Conservation (phyloP, 768 basidiomycete species). For the Atractiella rhizophila region DNA sequence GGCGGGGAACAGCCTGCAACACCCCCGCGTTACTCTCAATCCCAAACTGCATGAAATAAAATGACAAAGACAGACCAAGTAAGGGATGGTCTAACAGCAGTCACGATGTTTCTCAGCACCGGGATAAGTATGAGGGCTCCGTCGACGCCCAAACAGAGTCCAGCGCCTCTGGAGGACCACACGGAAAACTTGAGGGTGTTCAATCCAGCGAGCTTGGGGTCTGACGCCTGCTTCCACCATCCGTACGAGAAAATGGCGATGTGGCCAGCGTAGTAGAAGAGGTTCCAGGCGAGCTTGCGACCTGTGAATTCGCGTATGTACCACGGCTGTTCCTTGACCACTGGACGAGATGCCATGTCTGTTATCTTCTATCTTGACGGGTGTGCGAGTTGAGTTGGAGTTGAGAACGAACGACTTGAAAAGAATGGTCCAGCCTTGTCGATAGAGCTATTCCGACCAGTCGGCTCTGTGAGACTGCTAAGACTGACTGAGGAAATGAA, state of each 20-base stretch:
- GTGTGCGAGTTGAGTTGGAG: too few relatives aligned
- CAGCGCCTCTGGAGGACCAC: conserved; percentile 74
- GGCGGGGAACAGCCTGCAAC: conserved; percentile 44
- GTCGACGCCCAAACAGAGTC: conserved; percentile 65
- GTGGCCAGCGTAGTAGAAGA: conserved; percentile 49
- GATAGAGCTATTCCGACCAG: too few relatives aligned
- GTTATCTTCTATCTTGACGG: too few relatives aligned
- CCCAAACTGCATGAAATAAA: conserved; percentile 19
- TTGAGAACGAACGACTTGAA: too few relatives aligned
- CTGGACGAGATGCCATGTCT: too few relatives aligned
- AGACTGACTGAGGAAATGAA: too few relatives aligned
- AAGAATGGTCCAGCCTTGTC: too few relatives aligned
- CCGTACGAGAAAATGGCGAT: conserved; percentile 51
- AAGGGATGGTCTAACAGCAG: background rate
- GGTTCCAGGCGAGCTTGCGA: conserved; percentile 16
- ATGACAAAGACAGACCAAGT: conserved; percentile 19
- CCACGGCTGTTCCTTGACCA: background rate
- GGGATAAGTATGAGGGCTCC: conserved; percentile 67
- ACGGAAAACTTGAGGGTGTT: conserved; percentile 61
- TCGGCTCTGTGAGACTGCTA: too few relatives aligned
- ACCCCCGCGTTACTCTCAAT: too few relatives aligned
- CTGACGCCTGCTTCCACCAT: conserved; percentile 30
- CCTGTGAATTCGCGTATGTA: conserved; percentile 13
- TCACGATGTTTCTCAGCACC: conserved; percentile 18
- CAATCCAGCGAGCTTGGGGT: conserved; percentile 41